Evolutionary conservation across 1,284 basidiomycete species (phyloP), one percentile per base, ranked within the genome.

Genomic region (Ceratobasidium sp.): DNA sequence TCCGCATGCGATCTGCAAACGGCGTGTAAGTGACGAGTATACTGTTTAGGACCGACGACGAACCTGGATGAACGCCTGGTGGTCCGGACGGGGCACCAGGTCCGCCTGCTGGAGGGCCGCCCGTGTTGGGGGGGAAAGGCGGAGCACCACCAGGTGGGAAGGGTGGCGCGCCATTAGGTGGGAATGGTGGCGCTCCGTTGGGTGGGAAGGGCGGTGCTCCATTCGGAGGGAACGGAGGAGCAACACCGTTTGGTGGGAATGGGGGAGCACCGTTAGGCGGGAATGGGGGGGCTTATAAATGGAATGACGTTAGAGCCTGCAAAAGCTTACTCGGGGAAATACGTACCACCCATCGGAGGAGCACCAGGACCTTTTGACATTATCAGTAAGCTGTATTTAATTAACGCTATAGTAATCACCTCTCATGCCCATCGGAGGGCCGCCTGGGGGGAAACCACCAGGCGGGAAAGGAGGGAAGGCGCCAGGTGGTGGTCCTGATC

Each of bases 1-100:
- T 93, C 71, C 91, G 83, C 77, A 92, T 74, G 71, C 92, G 84
- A 79, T 94, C 62, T 65, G 17, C 43, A 27, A 50, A 8, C 54
- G 15, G 17, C 20, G 22, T 13, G 12, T 56, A 15, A 50, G 20
- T 25, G n/a, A n/a, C 10, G 45, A 15, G 45, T 12, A 12, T 10
- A 22, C 7, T 10, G 20, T 10, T 20, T 7, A 22, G 20, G 45
- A 42, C 6, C 7, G 43, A 53, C 20, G 8, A 54, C 62, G 29
- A 20, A 65, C 62, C 92, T n/a, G 93, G 93, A 79, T 94, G 93
- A 73, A 94, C 91, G 22, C 81, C 79, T 54, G 81, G 80, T 20
- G 77, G 78, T 3, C 74, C 73, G 13, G 56, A 68, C 47, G 52
- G 56, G 56, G 84, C 80, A 38, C 83, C 83, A 20, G 79, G 73